Evolutionary conservation across 352 stramenopile genomes (phyloP).

Genomic region (Pythium plurisporium): DNA sequence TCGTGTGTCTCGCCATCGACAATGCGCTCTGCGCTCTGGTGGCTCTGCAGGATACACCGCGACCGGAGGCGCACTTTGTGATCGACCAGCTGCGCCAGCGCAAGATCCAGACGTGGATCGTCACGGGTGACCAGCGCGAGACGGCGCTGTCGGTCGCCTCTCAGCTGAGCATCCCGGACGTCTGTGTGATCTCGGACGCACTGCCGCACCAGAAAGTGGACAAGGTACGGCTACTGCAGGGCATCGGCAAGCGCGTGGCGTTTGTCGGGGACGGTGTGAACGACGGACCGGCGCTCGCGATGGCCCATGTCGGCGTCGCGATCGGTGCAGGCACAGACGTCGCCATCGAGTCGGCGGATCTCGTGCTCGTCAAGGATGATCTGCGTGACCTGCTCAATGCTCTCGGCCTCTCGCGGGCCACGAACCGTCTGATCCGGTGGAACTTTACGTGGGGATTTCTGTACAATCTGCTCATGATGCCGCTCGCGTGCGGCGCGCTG

Average conservation of each 20-base stretch:
- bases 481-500: conserved; percentile 60
- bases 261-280: conserved; percentile 78
- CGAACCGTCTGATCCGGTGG: conserved; percentile 64
- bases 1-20: conserved; percentile 56
- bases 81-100: conserved; percentile 47
- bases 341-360: conserved; percentile 60
- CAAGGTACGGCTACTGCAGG: conserved; percentile 64
- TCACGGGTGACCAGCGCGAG: conserved; percentile 67
- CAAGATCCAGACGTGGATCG: conserved; percentile 68
- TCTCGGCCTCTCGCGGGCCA: conserved; percentile 48
- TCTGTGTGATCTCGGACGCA: conserved; percentile 55
- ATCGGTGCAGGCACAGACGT: conserved; percentile 67
- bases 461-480: conserved; percentile 77
- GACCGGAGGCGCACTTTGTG: conserved; percentile 45
- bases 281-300: conserved; percentile 61
- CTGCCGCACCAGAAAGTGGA: conserved; percentile 77
- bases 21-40: conserved; percentile 47
- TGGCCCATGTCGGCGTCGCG: conserved; percentile 61
- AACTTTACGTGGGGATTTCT: conserved; percentile 75
- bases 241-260: conserved; percentile 62
- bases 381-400: conserved; percentile 64
- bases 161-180: conserved; percentile 44
- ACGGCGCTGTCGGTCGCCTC: conserved; percentile 52
- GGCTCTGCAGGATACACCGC: conserved; percentile 45
- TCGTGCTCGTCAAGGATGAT: conserved; percentile 74